Evolutionary conservation across 148 eudicot species (phyloP).

Genomic region (Talinum fruticosum): DNA sequence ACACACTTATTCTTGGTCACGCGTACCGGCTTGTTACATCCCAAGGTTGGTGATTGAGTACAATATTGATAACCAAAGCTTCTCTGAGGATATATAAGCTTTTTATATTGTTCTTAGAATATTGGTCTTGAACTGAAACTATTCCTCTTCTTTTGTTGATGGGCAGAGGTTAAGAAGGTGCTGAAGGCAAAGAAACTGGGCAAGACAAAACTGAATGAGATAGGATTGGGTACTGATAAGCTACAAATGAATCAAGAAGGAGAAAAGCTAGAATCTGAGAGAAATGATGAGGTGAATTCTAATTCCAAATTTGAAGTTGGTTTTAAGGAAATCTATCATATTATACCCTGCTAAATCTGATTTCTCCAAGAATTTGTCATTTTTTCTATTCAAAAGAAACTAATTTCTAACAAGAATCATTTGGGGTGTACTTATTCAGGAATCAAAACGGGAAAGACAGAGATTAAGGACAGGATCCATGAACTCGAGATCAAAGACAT

Average conservation of each 20-base stretch:
- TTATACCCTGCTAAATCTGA: not conserved
- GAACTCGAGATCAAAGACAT: constrained; percentile 56
- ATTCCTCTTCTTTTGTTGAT: not conserved
- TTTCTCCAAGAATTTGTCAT: not conserved
- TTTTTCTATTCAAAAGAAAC: not conserved
- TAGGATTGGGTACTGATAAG: constrained; percentile 32
- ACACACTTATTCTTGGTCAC: constrained; percentile 73
- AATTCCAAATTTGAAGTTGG: not conserved
- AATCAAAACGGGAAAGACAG: constrained; percentile 32
- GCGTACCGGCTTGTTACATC: constrained; percentile 89
- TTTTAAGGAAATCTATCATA: not conserved
- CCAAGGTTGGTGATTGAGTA: constrained; percentile 45
- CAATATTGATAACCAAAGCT: not conserved
- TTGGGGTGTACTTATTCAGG: constrained; percentile 27
- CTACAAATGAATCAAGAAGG: constrained; percentile 22
- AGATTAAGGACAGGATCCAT: constrained; percentile 45
- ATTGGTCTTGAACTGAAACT: not conserved
- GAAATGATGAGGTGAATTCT: constrained; percentile 41
- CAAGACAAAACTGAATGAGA: constrained; percentile 51
- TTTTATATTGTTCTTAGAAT: no score
- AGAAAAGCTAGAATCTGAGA: constrained; percentile 32
- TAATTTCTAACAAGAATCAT: not conserved
- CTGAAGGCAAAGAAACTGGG: constrained; percentile 70
- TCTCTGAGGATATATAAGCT: not conserved
- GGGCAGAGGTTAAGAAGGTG: constrained; percentile 82